Base-by-base conservation (phyloP, 2,329 filamentous ascomycete genomes). In the Furcasterigmium sp. region DNA sequence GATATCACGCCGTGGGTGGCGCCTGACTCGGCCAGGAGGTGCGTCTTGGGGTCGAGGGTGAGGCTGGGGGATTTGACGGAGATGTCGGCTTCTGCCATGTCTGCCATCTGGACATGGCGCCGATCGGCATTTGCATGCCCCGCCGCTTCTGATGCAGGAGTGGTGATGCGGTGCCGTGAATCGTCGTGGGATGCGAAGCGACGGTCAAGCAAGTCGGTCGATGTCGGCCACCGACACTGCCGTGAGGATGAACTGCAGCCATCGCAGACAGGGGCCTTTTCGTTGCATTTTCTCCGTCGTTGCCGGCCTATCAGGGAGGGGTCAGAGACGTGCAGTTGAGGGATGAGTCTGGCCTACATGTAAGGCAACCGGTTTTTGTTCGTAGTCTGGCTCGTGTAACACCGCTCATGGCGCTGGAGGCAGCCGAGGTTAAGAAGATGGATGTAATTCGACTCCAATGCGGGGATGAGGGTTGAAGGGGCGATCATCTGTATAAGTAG, bases 1-100 rank as follows among this genome's bases (percentile, higher is more conserved):
- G 44, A 41, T 3, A 53, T 30, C 1, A 50, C 29, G 9, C 42
- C 19, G 14, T 53, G 49, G 36, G 25, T 28, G 8, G 13, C 39
- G 14, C 10, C 39, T 10, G 39, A 28, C 34, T 13, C 42, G 26
- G 38, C 46, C 17, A 42, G 15, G 11, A 42, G 39, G 20, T n/a
- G 21, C 9, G 18, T 25, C 14, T 38, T 19, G 9, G 20, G n/a
- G 7, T 23, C 18, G 17, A 39, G 20, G n/a, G 18, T 39, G 28
- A 15, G 8, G 8, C 25, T 28, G 25, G 25, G 25, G 25, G 13
- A 28, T 28, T 28, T 8, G n/a, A n/a, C n/a, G n/a, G n/a, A n/a
- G n/a, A n/a, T n/a, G n/a, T n/a, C n/a, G n/a, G n/a, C n/a, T n/a
- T n/a, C n/a, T n/a, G n/a, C n/a, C n/a, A n/a, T n/a, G n/a, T n/a